phyloP scores from a whole-genome alignment of 129 eudicot species.

The Rutidosis leptorrhynchoides region DNA sequence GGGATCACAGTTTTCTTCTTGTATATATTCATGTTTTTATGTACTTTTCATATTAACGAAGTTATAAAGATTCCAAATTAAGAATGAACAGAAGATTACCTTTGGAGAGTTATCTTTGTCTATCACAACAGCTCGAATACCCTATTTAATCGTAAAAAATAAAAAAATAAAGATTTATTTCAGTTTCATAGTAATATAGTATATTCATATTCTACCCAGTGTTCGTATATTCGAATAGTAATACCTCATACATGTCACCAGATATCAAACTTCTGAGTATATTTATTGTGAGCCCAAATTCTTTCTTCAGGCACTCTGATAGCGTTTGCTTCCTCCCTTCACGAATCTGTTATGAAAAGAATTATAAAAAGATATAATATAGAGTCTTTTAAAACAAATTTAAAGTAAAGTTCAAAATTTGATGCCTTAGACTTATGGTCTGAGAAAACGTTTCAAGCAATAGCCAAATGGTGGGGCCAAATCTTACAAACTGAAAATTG shows the following conservation, averaged over 20 bases:
- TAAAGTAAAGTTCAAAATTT: not conserved
- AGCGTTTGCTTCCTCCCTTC: conserved; percentile 84
- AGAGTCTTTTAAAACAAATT: not conserved
- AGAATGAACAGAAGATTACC: conserved; percentile 35
- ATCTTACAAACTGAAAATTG: too few species aligned
- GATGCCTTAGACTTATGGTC: not conserved
- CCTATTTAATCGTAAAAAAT: conserved; percentile 52
- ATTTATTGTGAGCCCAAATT: conserved; percentile 78
- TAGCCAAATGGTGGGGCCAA: too few species aligned
- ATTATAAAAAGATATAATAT: not conserved
- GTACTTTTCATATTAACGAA: not conserved
- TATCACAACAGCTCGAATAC: conserved; percentile 82
- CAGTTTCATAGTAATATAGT: conserved; percentile 2
- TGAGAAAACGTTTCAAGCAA: too few species aligned
- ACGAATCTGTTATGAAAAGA: conserved; percentile 52
- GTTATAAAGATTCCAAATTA: not conserved
- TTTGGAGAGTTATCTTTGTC: conserved; percentile 94
- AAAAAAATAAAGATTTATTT: not conserved
- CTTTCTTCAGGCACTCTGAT: conserved; percentile 78
- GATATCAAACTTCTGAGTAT: conserved; percentile 61
- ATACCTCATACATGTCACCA: conserved; percentile 93
- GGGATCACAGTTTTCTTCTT: not conserved
- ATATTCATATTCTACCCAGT: conserved; percentile 9
- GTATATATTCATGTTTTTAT: not conserved
- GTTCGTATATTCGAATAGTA: not conserved